Conservation (phyloP, 83 land plant genomes). For the Larix sibirica region DNA sequence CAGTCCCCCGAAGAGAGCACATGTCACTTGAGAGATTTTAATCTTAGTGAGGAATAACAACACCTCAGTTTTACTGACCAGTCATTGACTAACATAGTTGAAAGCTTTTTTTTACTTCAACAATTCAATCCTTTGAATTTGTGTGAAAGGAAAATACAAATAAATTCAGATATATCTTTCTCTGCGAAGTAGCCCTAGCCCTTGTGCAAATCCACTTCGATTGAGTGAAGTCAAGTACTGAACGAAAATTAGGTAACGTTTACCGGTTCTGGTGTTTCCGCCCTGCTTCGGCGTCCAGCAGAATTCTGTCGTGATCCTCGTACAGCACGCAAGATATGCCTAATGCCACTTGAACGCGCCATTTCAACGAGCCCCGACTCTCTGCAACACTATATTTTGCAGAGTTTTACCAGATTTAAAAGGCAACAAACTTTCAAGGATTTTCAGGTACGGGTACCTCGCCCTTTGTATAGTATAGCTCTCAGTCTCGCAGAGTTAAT, state of each 20-base stretch:
- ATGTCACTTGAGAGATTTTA: no score
- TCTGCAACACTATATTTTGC: no score
- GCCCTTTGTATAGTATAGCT: no score
- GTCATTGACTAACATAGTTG: no score
- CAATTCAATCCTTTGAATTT: neutral
- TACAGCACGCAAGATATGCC: neutral
- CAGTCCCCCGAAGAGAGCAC: no score
- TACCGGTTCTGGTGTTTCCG: neutral
- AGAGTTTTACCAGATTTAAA: no score
- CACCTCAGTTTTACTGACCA: no score
- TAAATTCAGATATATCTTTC: neutral
- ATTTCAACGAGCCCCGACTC: neutral
- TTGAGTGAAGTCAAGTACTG: neutral
- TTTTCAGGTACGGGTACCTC: no score
- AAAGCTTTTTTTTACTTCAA: neutral
- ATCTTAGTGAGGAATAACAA: no score
- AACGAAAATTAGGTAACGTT: neutral
- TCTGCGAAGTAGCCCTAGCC: no score
- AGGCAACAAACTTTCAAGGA: no score
- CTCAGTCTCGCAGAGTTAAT: no score
- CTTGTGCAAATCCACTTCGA: neutral
- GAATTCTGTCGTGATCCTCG: neutral
- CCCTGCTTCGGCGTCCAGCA: neutral
- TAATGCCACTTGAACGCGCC: constrained; percentile 7
- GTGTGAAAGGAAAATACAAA: neutral